Evolutionary conservation across 2,329 filamentous ascomycete genomes (phyloP), one percentile per base, ranked within the genome.

Genomic region (Colletotrichum gigasporum): DNA sequence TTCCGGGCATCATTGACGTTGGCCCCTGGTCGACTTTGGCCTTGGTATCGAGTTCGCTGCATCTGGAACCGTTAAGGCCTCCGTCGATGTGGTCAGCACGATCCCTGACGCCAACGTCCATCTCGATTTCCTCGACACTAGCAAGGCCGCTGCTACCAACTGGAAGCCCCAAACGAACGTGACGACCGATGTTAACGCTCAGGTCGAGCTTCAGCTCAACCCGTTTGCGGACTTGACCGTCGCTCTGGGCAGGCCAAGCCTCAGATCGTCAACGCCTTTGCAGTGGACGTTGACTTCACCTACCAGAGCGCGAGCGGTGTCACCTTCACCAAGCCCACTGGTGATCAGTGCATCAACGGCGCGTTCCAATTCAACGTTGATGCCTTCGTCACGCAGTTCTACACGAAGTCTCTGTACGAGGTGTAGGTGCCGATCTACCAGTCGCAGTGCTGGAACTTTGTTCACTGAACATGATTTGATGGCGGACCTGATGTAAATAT

Each of bases 1-100:
- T 83, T 2, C 80, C 80, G 2, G 76, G 78, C 44, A 75, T 82
- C 51, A 65, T 82, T 35, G 71, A 73, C 34, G 71, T 81, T 6
- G 75, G 74, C 9, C 77, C 79, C 2, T 72, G 44, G 68, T 81
- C 20, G 71, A 69, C 10, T 79, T 80, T 60, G 71, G 68, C 3
- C 69, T 81, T 42, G 78, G 75, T 12, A 73, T 75, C 8, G 74
- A 79, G 28, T 59, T 80, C 14, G 75, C 71, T n/a, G 70, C 72
- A 14, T 70, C 70, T 6, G 77, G 71, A n/a, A 70, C 73, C 4
- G 70, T 78, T n/a, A 69, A 70, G 8, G 67, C 77, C 28, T 71
- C 69, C 2, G 71, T 75, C 11, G 74, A 72, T 5, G 66, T 79
- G 7, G 69, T 70, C 10, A 68, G 76, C 32, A 67, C 68, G 3